phyloP scores from a whole-genome alignment of 2,329 filamentous ascomycete species.

The Ramularia collo-cygni region DNA sequence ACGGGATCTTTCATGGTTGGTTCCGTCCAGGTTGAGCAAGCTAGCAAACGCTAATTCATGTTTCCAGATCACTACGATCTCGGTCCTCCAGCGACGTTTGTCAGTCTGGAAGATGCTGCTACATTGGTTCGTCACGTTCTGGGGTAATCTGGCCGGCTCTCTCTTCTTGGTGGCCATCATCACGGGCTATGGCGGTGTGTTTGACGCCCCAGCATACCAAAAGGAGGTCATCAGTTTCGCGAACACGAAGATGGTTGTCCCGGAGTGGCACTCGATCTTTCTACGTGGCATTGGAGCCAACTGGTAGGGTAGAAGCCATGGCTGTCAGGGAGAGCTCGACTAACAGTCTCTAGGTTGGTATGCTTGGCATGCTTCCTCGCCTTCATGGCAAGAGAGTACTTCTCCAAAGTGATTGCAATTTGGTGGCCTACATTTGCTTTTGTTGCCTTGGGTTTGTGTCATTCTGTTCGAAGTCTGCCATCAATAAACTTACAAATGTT shows the following conservation, averaged over 20 bases:
- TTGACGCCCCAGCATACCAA: constrained; percentile 35
- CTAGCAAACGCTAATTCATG: neutral
- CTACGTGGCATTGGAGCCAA: constrained; percentile 48
- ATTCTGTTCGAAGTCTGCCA: neutral
- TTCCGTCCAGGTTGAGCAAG: neutral
- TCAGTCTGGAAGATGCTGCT: constrained; percentile 20
- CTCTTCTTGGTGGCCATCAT: constrained; percentile 28
- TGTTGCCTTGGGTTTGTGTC: constrained; percentile 8
- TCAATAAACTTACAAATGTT: constrained; percentile 17
- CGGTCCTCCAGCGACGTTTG: constrained; percentile 37
- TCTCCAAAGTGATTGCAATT: constrained; percentile 49
- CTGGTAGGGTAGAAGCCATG: too few relatives aligned
- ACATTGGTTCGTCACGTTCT: constrained; percentile 28
- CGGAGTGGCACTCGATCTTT: constrained; percentile 48
- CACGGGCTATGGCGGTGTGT: constrained; percentile 26
- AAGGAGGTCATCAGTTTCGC: constrained; percentile 41
- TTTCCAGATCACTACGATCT: constrained; percentile 37
- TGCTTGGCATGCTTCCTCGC: constrained; percentile 47
- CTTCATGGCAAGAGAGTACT: constrained; percentile 44
- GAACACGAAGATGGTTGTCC: constrained; percentile 44
- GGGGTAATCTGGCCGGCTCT: constrained; percentile 28
- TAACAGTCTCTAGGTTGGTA: too few relatives aligned
- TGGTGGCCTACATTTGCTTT: constrained; percentile 38
- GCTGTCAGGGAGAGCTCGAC: too few relatives aligned
- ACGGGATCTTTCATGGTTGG: constrained; percentile 29